Base-by-base conservation (phyloP, 805 yeast genomes). In the Schizosaccharomyces osmophilus region DNA sequence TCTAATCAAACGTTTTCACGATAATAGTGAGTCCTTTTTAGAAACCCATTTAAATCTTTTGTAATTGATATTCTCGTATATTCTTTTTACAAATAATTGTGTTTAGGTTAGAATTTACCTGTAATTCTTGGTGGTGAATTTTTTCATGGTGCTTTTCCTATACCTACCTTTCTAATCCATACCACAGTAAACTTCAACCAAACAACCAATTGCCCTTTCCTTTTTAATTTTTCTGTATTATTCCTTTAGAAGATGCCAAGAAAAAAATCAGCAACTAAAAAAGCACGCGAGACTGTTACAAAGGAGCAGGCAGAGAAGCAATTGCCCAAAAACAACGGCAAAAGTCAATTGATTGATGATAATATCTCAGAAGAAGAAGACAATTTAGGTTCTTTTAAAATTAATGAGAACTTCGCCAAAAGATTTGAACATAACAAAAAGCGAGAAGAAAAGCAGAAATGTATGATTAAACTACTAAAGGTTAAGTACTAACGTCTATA, bases 361-460 rank as follows among this genome's bases (percentile, higher is more conserved):
- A 17, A 26, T 41, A 41, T 19, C 13, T 45, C 51, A 19, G 48
- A 39, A 24, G 55, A 42, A 17, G 61, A 59, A 19, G 54, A 22
- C 5, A 48, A 32, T 41, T 2, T 9, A 26, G 32, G 17, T 41
- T 41, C 61, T 3, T 61, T 63, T 48, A 66, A 62, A 9, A 59
- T 67, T 13, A 65, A 64, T 17, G 67, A 64, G 48, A 69, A 66
- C 29, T 72, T 63, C 55, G 69, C 70, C 22, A 65, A 63, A 59
- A 65, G 69, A 59, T 65, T 65, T 61, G 67, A 68, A 58, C 66
- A 69, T 59, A 70, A 70, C 60, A 71, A 71, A 62, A 69, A 67
- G 64, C 67, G 73, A 45, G 71, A 68, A 55, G 71, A 66, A 60
- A 64, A 62, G 31, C 67, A 65, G 43, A 61, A 69, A 59, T 63